These are phyloP conservation scores for Cynanchum wilfordii DNA, from an alignment of 257 asterid species.

Conservation along the genomic window DNA sequence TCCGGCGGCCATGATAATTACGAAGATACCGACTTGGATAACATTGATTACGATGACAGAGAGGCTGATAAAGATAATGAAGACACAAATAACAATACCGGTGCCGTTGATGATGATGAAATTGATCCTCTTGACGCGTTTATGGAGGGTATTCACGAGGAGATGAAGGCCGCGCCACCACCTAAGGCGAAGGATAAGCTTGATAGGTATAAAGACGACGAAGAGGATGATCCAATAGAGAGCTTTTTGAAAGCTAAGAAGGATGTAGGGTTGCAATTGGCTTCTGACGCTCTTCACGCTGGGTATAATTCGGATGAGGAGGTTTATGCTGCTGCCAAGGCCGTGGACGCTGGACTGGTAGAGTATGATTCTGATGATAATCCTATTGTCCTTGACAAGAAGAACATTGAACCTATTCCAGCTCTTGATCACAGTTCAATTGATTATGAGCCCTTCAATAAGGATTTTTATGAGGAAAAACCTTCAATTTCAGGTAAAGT, in stretches of 20 bases:
- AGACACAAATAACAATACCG: constrained; percentile 13
- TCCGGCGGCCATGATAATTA: constrained; percentile 51
- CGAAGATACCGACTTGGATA: constrained; percentile 78
- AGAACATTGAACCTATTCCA: constrained; percentile 82
- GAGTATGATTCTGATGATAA: constrained; percentile 96
- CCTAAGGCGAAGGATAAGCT: constrained; percentile 71
- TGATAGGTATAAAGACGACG: constrained; percentile 81
- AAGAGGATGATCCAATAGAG: constrained; percentile 82
- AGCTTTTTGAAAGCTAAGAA: constrained; percentile 78
- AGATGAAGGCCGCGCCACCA: constrained; percentile 80
- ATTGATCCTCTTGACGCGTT: constrained; percentile 95
- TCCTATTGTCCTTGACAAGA: constrained; percentile 76
- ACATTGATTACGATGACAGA: constrained; percentile 58
- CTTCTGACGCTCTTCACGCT: constrained; percentile 89
- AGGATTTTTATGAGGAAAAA: constrained; percentile 89
- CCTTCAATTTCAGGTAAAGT: constrained; percentile 86
- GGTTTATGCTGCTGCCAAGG: constrained; percentile 99
- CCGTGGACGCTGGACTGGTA: constrained; percentile 84
- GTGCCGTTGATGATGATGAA: constrained; percentile 50
- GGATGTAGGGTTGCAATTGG: constrained; percentile 88
- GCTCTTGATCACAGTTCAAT: constrained; percentile 71
- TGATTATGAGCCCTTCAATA: constrained; percentile 77
- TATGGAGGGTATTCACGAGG: constrained; percentile 93
- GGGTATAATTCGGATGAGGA: constrained; percentile 98
- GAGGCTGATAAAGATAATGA: constrained; percentile 34